Base-by-base conservation (phyloP, 225 moss, liverwort and hornwort genomes). In the Sphagnum tenellum region DNA sequence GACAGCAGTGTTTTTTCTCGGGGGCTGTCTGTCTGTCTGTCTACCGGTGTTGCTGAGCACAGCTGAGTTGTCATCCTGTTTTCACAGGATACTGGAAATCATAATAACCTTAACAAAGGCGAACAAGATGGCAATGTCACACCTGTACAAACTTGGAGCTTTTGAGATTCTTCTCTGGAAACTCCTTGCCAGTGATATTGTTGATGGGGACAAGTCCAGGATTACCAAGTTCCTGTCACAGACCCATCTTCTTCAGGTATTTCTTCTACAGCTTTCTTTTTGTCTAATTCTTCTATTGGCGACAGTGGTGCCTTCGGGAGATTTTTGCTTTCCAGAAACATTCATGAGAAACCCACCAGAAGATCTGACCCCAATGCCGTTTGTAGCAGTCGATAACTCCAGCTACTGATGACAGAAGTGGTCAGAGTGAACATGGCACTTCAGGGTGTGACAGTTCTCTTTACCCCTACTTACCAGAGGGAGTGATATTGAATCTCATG, bases 111-210 rank as follows among this genome's bases (percentile, higher is more conserved):
- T 98, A 65, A 81, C 79, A 2, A 89, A 78, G 82, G 77, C 93
- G 54, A 90, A 86, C 75, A 98, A 72, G 85, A 78, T 78, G 59
- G 93, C 96, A 47, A 90, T 92, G 93, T 85, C 93, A 55, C 85
- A 87, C 64, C 93, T 98, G 44, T 93, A 98, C 80, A 93, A 98
- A 73, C 85, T 98, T 74, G 96, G 96, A 60, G 96, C 96, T 47
- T 93, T 98, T 61, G 96, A 98, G 79, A 90, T 98, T 73, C 88
- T 98, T 59, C 78, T 98, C 68, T 98, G 96, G 96, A 98, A 98
- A 75, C 83, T 98, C 73, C 85, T 98, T 66, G 85, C 75, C 63
- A 93, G 93, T 55, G 96, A 90, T 78, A 69, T 93, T 66, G 83
- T 87, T 61, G 85, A 89, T 12, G 79, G 79, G 72, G 93, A 98